phyloP scores from a whole-genome alignment of 129 eudicot genomes.

The Calendula officinalis region DNA sequence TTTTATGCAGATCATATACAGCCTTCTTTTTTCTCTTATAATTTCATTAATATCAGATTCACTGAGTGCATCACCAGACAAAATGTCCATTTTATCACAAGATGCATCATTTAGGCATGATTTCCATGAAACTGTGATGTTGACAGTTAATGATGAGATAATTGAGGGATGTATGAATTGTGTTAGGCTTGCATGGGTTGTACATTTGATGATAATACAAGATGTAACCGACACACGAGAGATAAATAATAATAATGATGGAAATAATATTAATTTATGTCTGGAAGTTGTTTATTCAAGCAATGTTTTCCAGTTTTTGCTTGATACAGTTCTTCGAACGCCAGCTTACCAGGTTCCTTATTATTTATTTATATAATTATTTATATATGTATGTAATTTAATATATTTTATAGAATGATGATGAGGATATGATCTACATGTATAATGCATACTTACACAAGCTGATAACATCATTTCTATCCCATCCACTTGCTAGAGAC shows the following conservation, averaged over 20 bases:
- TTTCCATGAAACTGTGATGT: slow-evolving; percentile 76
- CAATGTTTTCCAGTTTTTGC: slow-evolving; percentile 80
- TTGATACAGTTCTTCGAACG: slow-evolving; percentile 72
- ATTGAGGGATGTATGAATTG: slow-evolving; percentile 79
- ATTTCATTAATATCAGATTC: slow-evolving; percentile 88
- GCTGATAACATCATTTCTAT: slow-evolving; percentile 80
- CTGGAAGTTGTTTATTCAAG: slow-evolving; percentile 72
- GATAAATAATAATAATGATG: slow-evolving; percentile 46
- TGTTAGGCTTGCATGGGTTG: slow-evolving; percentile 93
- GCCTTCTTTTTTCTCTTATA: slow-evolving; percentile 79
- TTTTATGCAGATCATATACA: slow-evolving; percentile 66
- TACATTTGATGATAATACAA: slow-evolving; percentile 71
- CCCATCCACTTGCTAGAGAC: slow-evolving; percentile 94
- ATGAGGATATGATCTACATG: slow-evolving; percentile 91
- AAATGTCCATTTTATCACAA: slow-evolving; percentile 53
- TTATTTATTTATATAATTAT: not conserved
- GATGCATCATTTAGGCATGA: slow-evolving; percentile 77
- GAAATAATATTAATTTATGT: slow-evolving; percentile 59
- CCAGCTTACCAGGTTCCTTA: slow-evolving; percentile 82
- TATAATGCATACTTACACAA: slow-evolving; percentile 94
- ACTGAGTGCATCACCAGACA: slow-evolving; percentile 68
- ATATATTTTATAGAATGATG: slow-evolving; percentile 98
- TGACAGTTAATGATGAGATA: slow-evolving; percentile 55
- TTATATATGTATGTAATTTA: no score
- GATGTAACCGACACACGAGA: slow-evolving; percentile 60